Percentiles rank a stretch among this genome's conserved stretches.
phyloP scores from a whole-genome alignment of 78 protist species.

The Fonticula alba region DNA sequence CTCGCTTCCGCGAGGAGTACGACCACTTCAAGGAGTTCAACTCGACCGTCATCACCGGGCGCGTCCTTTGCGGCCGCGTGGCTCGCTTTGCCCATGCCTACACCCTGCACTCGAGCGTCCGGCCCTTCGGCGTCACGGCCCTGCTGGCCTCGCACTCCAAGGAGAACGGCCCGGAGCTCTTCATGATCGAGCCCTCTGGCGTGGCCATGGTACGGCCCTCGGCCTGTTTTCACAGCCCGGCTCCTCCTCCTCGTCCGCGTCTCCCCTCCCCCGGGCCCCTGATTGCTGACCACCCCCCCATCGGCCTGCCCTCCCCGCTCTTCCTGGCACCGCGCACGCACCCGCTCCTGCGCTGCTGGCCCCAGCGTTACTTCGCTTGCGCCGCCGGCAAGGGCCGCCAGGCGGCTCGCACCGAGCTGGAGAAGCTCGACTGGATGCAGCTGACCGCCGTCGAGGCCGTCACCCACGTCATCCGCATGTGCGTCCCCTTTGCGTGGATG shows the following conservation, averaged over 20 bases:
- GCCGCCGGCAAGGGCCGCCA: constrained; percentile 77
- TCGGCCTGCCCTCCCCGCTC: too few species aligned
- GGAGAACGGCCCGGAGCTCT: constrained; percentile 67
- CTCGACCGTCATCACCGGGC: constrained; percentile 51
- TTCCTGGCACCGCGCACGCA: too few species aligned
- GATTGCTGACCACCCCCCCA: too few species aligned
- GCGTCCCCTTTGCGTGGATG: too few species aligned
- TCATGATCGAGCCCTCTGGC: constrained; percentile 85
- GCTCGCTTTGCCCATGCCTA: constrained; percentile 14
- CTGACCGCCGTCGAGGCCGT: too few species aligned
- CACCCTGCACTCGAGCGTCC: constrained; percentile 42
- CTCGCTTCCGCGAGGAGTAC: constrained; percentile 68
- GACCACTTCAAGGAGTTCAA: constrained; percentile 31
- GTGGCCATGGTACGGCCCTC: constrained; percentile 17
- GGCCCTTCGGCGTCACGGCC: constrained; percentile 90
- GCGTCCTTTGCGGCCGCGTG: constrained; percentile 10
- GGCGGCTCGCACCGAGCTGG: constrained; percentile 82
- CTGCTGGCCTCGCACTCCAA: constrained; percentile 48
- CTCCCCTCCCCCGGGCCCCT: too few species aligned
- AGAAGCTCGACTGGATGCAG: too few species aligned
- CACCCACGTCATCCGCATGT: too few species aligned
- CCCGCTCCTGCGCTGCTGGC: too few species aligned
- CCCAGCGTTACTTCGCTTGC: constrained; percentile 48
- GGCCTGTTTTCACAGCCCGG: too few species aligned
- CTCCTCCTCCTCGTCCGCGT: too few species aligned